Base-by-base conservation (phyloP, 129 eudicot genomes). In the Flaveria trinervia region DNA sequence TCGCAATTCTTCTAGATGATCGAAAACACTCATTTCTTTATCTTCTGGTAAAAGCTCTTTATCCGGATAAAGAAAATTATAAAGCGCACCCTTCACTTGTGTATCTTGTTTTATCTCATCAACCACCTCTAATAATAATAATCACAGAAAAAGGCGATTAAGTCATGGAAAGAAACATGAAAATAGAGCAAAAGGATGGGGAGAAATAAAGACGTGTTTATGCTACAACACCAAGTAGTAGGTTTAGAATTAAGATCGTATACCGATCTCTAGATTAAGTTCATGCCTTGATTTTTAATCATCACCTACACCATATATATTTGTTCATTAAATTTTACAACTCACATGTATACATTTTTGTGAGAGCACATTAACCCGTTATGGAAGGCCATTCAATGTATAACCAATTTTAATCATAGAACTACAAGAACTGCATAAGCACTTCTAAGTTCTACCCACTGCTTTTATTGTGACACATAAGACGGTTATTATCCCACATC, bases 21-120 rank as follows among this genome's bases (percentile, higher is more conserved):
- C 99, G 68, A 83, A 95, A 69, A 95, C 64, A 71, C 85, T 95
- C 97, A 95, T 95, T 87, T 91, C 97, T 83, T 83, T 82, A 77
- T 91, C 99, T 78, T 95, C 97, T 5, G 97, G 92, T 61, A 95
- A 90, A 46, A 91, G 96, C 66, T 95, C 99, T 79, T 95, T 91
- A 83, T 81, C 76, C 7, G 97, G 97, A 71, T 95, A 91, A 41
- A 95, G 86, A 67, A 95, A 89, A 28, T 91, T 86, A 84, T 89
- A 88, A 2, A 95, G 67, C 30, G 86, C 88, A n/a, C 70, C 74
- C 26, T 80, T 78, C 81, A 76, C 85, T 68, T 75, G 61, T 65
- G 56, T 50, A 49, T 77, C 85, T 72, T 82, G 88, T 51, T 57
- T 84, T 74, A 84, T 77, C 57, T 80, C 84, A 52, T 84, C 85